Evolutionary conservation across 2,329 filamentous ascomycete species (phyloP).

Genomic region (Lecanicillium sp.): DNA sequence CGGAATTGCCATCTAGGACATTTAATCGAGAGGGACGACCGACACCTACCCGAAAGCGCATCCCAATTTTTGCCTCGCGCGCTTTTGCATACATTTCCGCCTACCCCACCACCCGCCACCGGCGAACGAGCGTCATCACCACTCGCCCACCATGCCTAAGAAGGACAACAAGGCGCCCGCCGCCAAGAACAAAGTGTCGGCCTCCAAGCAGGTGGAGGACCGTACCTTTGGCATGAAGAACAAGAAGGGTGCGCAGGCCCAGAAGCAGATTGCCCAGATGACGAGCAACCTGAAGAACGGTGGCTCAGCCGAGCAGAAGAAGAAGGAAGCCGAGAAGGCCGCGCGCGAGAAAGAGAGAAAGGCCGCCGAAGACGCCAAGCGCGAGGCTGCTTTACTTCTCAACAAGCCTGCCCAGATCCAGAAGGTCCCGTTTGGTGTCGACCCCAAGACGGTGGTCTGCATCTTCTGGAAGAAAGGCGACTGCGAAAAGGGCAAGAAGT

Average conservation of each 20-base stretch:
- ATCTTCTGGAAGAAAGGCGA: conserved; percentile 96
- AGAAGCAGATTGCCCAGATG: conserved; percentile 86
- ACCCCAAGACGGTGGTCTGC: conserved; percentile 95
- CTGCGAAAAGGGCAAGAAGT: conserved; percentile 96
- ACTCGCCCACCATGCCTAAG: conserved; percentile 59
- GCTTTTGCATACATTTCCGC: not conserved
- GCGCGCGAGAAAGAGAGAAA: conserved; percentile 79
- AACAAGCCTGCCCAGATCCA: conserved; percentile 92
- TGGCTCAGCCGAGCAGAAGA: conserved; percentile 83
- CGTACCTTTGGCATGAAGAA: conserved; percentile 99
- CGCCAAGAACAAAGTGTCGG: conserved; percentile 47
- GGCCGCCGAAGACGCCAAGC: conserved; percentile 78
- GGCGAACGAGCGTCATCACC: conserved; percentile 3
- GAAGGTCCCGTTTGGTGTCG: conserved; percentile 95
- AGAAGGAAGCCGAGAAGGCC: conserved; percentile 61
- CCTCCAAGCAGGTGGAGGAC: conserved; percentile 70
- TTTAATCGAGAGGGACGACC: not conserved
- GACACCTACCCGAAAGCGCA: not conserved
- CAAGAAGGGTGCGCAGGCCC: conserved; percentile 88
- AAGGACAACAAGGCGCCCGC: conserved; percentile 45
- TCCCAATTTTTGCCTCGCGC: not conserved
- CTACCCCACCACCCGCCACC: conserved; percentile 7
- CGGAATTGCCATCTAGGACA: not conserved
- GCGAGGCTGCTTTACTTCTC: conserved; percentile 74
- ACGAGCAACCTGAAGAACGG: conserved; percentile 64